phyloP scores from a whole-genome alignment of 352 stramenopile genomes.

The Peronospora farinosa region DNA sequence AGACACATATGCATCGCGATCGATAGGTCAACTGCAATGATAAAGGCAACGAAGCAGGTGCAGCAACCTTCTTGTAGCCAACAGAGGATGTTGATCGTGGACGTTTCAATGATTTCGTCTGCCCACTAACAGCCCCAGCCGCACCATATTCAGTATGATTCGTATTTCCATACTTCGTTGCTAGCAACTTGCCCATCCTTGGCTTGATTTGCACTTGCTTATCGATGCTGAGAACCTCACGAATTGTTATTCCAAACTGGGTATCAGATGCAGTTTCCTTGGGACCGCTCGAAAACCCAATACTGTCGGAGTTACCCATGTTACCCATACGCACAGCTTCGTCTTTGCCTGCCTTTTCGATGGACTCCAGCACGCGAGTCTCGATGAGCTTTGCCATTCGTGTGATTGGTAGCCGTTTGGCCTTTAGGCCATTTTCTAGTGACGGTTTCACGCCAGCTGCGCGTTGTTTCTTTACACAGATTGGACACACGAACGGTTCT shows the following conservation, averaged over 20 bases:
- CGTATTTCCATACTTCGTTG: conserved; percentile 53
- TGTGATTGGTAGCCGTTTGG: conserved; percentile 69
- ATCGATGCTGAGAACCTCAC: conserved; percentile 79
- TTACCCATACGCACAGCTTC: conserved; percentile 74
- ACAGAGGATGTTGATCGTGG: conserved; percentile 29
- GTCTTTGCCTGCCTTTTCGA: conserved; percentile 69
- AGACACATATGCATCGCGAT: conserved; percentile 86
- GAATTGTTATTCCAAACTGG: conserved; percentile 79
- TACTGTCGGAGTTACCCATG: conserved; percentile 78
- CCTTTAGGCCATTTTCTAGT: conserved; percentile 77
- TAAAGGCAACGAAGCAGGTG: conserved; percentile 16
- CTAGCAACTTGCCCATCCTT: conserved; percentile 71
- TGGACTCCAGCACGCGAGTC: conserved; percentile 63
- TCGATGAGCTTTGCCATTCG: conserved; percentile 83
- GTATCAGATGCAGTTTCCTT: conserved; percentile 73
- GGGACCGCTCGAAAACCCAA: conserved; percentile 57
- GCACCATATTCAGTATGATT: conserved; percentile 36
- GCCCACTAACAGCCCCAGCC: conserved; percentile 12
- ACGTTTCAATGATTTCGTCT: conserved; percentile 67
- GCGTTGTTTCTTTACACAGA: conserved; percentile 83
- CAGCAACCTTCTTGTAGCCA: conserved; percentile 19
- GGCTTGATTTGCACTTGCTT: conserved; percentile 86
- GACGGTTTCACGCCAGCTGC: conserved; percentile 64
- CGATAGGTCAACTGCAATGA: conserved; percentile 78
- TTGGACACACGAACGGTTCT: conserved; percentile 81